Percentiles rank a stretch among this genome's conserved stretches.
phyloP scores from a whole-genome alignment of 75 land plant species.

The Cupressus sempervirens region DNA sequence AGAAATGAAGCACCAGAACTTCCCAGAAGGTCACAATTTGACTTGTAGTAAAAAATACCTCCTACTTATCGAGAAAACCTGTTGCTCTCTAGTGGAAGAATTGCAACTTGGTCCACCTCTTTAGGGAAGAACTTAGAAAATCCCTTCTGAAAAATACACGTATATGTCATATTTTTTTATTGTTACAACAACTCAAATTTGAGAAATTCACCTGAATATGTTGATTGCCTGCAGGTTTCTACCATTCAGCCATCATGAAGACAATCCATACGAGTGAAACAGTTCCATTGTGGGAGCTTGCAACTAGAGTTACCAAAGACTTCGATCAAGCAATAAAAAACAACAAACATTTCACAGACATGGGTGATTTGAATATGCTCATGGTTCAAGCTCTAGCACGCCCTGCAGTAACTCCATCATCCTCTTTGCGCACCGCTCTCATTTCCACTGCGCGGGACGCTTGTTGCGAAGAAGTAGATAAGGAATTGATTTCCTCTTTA shows the following conservation, averaged over 20 bases:
- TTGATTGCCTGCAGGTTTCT: conserved; percentile 25
- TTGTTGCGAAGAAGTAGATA: conserved; percentile 17
- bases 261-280: conserved; percentile 21
- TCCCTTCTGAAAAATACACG: neutral
- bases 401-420: conserved; percentile 24
- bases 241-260: conserved; percentile 28
- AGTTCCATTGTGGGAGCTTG: conserved; percentile 26
- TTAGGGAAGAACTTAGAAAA: neutral
- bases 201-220: neutral
- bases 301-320: conserved; percentile 22
- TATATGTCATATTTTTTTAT: neutral
- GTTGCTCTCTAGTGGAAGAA: neutral
- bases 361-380: conserved; percentile 34
- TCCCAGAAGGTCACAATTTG: too few relatives aligned
- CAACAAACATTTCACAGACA: conserved; percentile 42
- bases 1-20: too few relatives aligned
- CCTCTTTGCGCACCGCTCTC: conserved; percentile 26
- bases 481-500: conserved; percentile 12
- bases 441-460: conserved; percentile 10
- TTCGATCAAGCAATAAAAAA: conserved; percentile 22
- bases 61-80: too few relatives aligned
- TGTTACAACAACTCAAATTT: neutral
- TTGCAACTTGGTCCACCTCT: neutral
- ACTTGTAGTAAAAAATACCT: too few relatives aligned
- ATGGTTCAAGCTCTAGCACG: conserved; percentile 30